Conservation (phyloP, 345 rosid species). For the Moringa oleifera region DNA sequence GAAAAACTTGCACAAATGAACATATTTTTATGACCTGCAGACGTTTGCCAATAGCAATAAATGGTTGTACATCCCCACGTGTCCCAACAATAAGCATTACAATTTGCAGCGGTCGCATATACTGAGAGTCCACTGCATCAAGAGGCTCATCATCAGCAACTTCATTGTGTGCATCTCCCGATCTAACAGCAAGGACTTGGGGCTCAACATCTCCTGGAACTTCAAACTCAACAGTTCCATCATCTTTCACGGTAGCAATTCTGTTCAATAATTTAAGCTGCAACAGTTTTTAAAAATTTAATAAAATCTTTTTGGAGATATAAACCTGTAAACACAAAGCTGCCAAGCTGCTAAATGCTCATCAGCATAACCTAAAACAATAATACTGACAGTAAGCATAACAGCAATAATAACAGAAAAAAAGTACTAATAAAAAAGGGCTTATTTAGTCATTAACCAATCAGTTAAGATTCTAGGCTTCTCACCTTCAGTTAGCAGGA, state of each 20-base stretch:
- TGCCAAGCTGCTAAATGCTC: background rate
- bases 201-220: slow-evolving; percentile 77
- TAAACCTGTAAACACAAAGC: slow-evolving; percentile 5
- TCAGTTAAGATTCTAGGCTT: background rate
- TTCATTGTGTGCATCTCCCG: slow-evolving; percentile 28
- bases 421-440: background rate
- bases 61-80: slow-evolving; percentile 92
- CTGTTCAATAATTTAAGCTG: slow-evolving; percentile 81
- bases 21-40: slow-evolving; percentile 49
- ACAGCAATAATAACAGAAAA: slow-evolving; percentile 4
- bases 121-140: slow-evolving; percentile 55
- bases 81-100: slow-evolving; percentile 71
- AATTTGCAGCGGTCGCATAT: slow-evolving; percentile 70
- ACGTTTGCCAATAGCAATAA: slow-evolving; percentile 77
- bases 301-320: slow-evolving; percentile 13
- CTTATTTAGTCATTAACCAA: background rate
- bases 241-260: slow-evolving; percentile 90
- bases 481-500: too few relatives aligned
- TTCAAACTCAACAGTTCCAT: slow-evolving; percentile 93
- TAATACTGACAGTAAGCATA: background rate
- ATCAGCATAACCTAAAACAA: background rate
- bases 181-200: slow-evolving; percentile 31
- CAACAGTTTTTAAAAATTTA: slow-evolving; percentile 27
- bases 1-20: background rate
- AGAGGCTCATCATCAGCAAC: slow-evolving; percentile 52